These are phyloP conservation scores for Mycotypha africana DNA, from an alignment of 371 early-diverging fungal genomes.

Conservation along the genomic window DNA sequence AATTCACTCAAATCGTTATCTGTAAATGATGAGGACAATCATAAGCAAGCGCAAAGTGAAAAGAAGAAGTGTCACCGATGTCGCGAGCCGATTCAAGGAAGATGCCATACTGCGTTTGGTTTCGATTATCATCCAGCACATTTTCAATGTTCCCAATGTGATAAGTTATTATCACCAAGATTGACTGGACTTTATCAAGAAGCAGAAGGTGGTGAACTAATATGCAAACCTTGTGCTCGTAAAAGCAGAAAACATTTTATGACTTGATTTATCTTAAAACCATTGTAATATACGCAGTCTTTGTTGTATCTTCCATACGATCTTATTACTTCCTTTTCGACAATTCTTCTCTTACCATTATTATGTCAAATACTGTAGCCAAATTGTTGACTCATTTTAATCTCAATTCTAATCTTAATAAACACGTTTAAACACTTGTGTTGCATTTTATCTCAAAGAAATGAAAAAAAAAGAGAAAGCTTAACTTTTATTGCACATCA, in stretches of 20 bases:
- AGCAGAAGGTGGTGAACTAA: slow-evolving; percentile 5
- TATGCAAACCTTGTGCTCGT: slow-evolving; percentile 16
- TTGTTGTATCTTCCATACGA: too few species aligned
- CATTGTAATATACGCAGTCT: too few species aligned
- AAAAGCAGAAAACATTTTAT: slow-evolving; percentile 3
- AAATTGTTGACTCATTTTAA: too few species aligned
- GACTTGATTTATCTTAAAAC: too few species aligned
- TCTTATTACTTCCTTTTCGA: too few species aligned
- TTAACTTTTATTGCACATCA: neutral
- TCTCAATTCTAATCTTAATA: too few species aligned
- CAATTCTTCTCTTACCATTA: too few species aligned
- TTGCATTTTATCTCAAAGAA: too few species aligned
- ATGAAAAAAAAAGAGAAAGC: neutral
- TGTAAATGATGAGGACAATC: neutral
- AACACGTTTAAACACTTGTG: too few species aligned
- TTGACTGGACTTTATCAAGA: slow-evolving; percentile 13
- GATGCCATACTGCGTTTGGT: slow-evolving; percentile 42
- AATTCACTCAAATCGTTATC: neutral
- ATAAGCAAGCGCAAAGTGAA: neutral
- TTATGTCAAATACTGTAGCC: too few species aligned
- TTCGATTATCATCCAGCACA: slow-evolving; percentile 48
- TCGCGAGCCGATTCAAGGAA: slow-evolving; percentile 40
- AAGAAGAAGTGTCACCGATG: slow-evolving; percentile 30
- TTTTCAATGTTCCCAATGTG: slow-evolving; percentile 48
- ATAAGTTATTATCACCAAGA: slow-evolving; percentile 27